A percentile compares a stretch with the other conserved stretches of the same genome.
Conservation (phyloP, 1,284 basidiomycete genomes). For the Microbotryum lychnidis-dioicae region DNA sequence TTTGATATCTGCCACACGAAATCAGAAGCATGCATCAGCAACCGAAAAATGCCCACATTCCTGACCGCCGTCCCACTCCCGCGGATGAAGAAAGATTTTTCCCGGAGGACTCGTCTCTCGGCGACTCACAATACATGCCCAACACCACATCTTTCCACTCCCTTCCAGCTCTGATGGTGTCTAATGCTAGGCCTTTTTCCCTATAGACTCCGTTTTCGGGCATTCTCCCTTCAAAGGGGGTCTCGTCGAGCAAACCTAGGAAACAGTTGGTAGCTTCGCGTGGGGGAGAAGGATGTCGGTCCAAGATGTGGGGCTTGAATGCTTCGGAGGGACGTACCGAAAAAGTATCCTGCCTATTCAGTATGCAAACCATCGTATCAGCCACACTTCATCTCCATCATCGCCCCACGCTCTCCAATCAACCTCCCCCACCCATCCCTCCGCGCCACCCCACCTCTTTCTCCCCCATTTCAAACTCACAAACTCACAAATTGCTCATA, state of each 20-base stretch:
- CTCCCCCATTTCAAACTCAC: neutral
- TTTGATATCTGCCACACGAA: too few species aligned
- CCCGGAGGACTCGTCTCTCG: too few species aligned
- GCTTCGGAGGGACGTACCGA: slow-evolving; percentile 5
- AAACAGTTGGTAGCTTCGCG: slow-evolving; percentile 26
- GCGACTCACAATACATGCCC: slow-evolving; percentile 44
- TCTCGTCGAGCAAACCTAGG: slow-evolving; percentile 18
- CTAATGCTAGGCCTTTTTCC: slow-evolving; percentile 38
- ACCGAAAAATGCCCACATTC: too few species aligned
- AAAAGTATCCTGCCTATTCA: slow-evolving; percentile 25
- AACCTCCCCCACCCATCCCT: too few species aligned
- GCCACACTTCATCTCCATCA: neutral
- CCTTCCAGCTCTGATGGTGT: slow-evolving; percentile 47
- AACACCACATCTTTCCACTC: slow-evolving; percentile 61
- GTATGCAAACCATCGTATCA: neutral
- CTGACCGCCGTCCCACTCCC: too few species aligned
- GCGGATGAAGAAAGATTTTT: too few species aligned
- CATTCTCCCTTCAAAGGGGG: neutral
- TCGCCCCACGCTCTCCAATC: too few species aligned
- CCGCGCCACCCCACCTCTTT: neutral
- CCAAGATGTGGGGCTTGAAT: too few species aligned
- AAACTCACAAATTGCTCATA: slow-evolving; percentile 9
- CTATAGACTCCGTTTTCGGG: slow-evolving; percentile 36
- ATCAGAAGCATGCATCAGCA: too few species aligned
- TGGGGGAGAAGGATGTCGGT: too few species aligned